These are phyloP conservation scores for Fraxinus cuspidata DNA, from an alignment of 257 asterid genomes.

Conservation along the genomic window DNA sequence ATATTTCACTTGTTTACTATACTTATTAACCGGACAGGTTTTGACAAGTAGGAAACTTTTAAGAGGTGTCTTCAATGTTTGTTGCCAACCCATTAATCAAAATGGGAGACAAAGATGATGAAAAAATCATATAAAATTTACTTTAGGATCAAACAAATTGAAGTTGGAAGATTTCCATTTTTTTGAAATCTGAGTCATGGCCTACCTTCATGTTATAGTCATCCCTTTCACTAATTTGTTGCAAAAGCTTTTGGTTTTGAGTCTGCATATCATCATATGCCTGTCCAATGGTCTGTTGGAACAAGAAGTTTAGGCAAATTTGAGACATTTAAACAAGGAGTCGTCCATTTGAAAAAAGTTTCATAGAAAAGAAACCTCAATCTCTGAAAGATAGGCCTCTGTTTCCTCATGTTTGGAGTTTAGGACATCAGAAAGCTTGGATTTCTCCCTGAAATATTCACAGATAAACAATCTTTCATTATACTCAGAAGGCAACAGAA, in stretches of 20 bases:
- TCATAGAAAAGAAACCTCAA: conserved; percentile 60
- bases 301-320: conserved; percentile 22
- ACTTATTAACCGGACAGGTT: background rate
- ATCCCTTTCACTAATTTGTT: conserved; percentile 93
- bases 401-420: conserved; percentile 91
- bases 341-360: background rate
- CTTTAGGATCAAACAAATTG: background rate
- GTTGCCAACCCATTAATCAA: background rate
- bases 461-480: conserved; percentile 23
- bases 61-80: background rate
- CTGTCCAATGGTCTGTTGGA: conserved; percentile 87
- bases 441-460: conserved; percentile 62
- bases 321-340: conserved; percentile 20
- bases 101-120: background rate
- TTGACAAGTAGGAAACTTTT: background rate
- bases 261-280: conserved; percentile 98
- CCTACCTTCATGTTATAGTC: conserved; percentile 90
- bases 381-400: conserved; percentile 91
- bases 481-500: conserved; percentile 5
- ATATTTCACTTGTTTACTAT: background rate
- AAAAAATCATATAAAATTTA: background rate
- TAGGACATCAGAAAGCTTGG: conserved; percentile 60
- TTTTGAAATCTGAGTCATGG: conserved; percentile 17
- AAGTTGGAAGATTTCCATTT: background rate
- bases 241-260: conserved; percentile 95